Conservation (phyloP, 345 rosid species). For the Conringia planisiliqua region DNA sequence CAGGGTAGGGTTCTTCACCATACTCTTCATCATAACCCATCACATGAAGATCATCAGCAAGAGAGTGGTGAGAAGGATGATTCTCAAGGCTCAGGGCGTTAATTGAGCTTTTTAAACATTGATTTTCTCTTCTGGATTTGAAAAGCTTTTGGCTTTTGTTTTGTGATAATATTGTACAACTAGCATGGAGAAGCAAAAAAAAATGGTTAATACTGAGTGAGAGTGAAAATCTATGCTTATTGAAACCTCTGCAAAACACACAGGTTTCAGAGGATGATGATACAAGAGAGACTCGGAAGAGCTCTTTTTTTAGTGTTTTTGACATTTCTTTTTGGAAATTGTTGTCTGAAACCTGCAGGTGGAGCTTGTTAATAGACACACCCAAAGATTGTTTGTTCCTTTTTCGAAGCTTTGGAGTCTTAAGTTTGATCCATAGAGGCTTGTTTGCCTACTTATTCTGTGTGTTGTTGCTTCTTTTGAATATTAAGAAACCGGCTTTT, state of each 20-base stretch:
- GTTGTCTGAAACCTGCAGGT: constrained; percentile 61
- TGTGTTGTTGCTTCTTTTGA: constrained; percentile 56
- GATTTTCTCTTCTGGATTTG: constrained; percentile 24
- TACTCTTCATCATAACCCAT: constrained; percentile 39
- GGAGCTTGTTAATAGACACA: constrained; percentile 46
- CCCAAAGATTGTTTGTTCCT: constrained; percentile 46
- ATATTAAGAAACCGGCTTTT: constrained; percentile 36
- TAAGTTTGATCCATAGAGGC: constrained; percentile 46
- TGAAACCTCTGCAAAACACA: constrained; percentile 38
- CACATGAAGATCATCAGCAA: constrained; percentile 48
- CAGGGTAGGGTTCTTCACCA: constrained; percentile 45
- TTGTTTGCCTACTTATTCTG: constrained; percentile 42
- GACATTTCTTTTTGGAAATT: constrained; percentile 17
- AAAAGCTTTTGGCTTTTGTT: constrained; percentile 38
- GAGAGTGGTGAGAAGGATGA: constrained; percentile 66
- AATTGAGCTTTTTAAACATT: neutral
- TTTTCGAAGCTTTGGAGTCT: constrained; percentile 27
- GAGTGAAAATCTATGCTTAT: constrained; percentile 42
- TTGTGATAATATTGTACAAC: constrained; percentile 44
- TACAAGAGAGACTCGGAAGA: constrained; percentile 2
- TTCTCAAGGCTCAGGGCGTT: constrained; percentile 88
- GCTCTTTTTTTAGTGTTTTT: constrained; percentile 15
- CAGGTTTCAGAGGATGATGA: constrained; percentile 28
- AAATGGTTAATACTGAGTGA: constrained; percentile 37
- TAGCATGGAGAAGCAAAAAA: constrained; percentile 34